Evolutionary conservation across 495 filamentous ascomycete species (phyloP).

Genomic region (Xeromyces bisporus): DNA sequence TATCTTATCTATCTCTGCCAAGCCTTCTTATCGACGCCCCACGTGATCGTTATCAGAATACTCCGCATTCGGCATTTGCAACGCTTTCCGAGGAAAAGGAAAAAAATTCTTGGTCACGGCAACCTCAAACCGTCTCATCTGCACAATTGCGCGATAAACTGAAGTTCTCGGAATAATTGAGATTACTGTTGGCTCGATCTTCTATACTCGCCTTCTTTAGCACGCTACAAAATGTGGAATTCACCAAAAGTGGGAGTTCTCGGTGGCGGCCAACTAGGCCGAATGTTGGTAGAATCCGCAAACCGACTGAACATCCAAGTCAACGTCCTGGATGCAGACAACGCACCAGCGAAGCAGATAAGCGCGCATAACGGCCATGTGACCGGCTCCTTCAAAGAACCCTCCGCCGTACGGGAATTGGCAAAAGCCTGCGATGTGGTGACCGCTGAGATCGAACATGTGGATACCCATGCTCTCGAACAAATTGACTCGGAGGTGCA

Average conservation of each 20-base stretch:
- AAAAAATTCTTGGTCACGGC: too few relatives aligned
- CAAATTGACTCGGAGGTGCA: slow-evolving; percentile 48
- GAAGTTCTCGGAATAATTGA: too few relatives aligned
- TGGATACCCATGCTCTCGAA: slow-evolving; percentile 82
- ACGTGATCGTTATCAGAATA: too few relatives aligned
- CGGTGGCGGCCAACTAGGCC: slow-evolving; percentile 72
- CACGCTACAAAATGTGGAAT: slow-evolving; percentile 33
- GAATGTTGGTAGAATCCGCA: slow-evolving; percentile 89
- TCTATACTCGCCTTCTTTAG: too few relatives aligned
- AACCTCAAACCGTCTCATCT: too few relatives aligned
- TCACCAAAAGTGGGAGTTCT: slow-evolving; percentile 45
- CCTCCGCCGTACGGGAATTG: slow-evolving; percentile 56
- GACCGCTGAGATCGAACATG: slow-evolving; percentile 97
- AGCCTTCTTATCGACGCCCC: too few relatives aligned
- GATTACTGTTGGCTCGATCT: too few relatives aligned
- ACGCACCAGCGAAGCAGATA: slow-evolving; percentile 81
- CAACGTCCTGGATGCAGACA: slow-evolving; percentile 61
- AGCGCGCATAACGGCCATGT: slow-evolving; percentile 60
- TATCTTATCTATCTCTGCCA: too few relatives aligned
- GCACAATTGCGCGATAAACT: too few relatives aligned
- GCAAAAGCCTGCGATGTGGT: slow-evolving; percentile 65
- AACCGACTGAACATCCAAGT: slow-evolving; percentile 71
- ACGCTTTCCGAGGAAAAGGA: too few relatives aligned
- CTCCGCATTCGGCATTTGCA: too few relatives aligned
- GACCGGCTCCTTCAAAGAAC: slow-evolving; percentile 70